Percentiles rank a stretch among this genome's conserved stretches.
These are phyloP conservation scores for Babesia ovata DNA, from an alignment of 169 alveolate species.

Conservation along the genomic window DNA sequence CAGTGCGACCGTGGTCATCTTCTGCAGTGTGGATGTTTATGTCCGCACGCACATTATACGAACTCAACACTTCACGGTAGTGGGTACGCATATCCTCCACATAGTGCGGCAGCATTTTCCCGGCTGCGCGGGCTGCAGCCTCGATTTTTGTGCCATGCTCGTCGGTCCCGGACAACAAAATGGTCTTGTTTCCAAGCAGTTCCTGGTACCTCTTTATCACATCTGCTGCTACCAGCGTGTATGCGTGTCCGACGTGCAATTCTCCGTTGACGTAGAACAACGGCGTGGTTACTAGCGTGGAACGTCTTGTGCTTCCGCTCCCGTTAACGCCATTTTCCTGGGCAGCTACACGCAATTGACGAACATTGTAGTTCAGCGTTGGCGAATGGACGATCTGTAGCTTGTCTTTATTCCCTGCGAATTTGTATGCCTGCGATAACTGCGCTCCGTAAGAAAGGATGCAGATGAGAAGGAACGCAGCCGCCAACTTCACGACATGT, in stretches of 20 bases:
- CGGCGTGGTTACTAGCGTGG: slow-evolving; percentile 53
- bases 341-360: neutral
- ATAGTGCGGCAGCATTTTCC: slow-evolving; percentile 57
- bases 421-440: slow-evolving; percentile 53
- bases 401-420: slow-evolving; percentile 19
- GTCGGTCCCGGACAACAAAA: slow-evolving; percentile 84
- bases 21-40: slow-evolving; percentile 80
- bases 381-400: neutral
- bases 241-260: slow-evolving; percentile 81
- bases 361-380: neutral
- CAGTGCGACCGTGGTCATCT: slow-evolving; percentile 68
- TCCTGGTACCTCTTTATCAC: slow-evolving; percentile 51
- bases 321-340: neutral
- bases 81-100: slow-evolving; percentile 68
- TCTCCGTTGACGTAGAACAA: slow-evolving; percentile 75
- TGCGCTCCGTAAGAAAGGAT: slow-evolving; percentile 64
- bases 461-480: slow-evolving; percentile 36
- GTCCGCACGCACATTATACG: slow-evolving; percentile 71
- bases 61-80: slow-evolving; percentile 62
- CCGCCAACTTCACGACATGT: slow-evolving; percentile 16
- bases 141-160: slow-evolving; percentile 88
- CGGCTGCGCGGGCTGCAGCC: slow-evolving; percentile 62
- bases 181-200: slow-evolving; percentile 30
- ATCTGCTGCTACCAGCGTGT: slow-evolving; percentile 74
- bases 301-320: neutral